Conservation (phyloP, 2,329 filamentous ascomycete species). For the Fusarium pseudograminearum region DNA sequence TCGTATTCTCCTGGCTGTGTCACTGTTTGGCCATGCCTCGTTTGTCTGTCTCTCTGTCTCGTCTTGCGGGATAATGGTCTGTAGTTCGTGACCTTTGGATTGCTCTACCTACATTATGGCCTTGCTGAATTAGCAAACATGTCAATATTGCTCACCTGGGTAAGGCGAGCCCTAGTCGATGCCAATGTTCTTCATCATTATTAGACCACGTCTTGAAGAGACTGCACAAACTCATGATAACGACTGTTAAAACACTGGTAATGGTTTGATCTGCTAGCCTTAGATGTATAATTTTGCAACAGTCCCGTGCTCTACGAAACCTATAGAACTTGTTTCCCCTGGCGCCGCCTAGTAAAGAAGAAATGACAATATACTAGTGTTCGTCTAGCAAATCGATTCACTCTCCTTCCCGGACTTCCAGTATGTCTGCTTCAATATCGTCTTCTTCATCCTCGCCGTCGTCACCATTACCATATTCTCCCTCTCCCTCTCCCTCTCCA, state of each 20-base stretch:
- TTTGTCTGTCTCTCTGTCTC: neutral
- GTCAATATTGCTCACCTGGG: neutral
- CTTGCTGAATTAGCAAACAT: neutral
- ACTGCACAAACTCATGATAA: neutral
- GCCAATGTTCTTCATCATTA: too few species aligned
- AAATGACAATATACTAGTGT: slow-evolving; percentile 10
- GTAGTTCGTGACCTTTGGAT: neutral
- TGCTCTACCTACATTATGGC: neutral
- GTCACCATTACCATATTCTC: slow-evolving; percentile 48
- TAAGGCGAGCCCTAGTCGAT: neutral
- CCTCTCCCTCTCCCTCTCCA: slow-evolving; percentile 50
- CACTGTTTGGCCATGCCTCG: neutral
- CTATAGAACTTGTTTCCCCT: slow-evolving; percentile 1
- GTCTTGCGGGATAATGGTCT: neutral
- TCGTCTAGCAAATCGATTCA: slow-evolving; percentile 40
- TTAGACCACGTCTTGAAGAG: neutral
- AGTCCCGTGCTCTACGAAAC: slow-evolving; percentile 3
- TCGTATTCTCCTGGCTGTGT: neutral
- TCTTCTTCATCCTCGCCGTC: slow-evolving; percentile 50
- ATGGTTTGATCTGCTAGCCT: neutral
- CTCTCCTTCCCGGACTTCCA: slow-evolving; percentile 54
- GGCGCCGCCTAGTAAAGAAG: slow-evolving; percentile 20
- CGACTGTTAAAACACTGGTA: neutral
- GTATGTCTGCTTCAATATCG: slow-evolving; percentile 51
- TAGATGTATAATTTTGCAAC: neutral